Percentiles rank a stretch among this genome's conserved stretches.
Evolutionary conservation across 305 asterid genomes (phyloP).

Genomic region (Nicotiana rustica): DNA sequence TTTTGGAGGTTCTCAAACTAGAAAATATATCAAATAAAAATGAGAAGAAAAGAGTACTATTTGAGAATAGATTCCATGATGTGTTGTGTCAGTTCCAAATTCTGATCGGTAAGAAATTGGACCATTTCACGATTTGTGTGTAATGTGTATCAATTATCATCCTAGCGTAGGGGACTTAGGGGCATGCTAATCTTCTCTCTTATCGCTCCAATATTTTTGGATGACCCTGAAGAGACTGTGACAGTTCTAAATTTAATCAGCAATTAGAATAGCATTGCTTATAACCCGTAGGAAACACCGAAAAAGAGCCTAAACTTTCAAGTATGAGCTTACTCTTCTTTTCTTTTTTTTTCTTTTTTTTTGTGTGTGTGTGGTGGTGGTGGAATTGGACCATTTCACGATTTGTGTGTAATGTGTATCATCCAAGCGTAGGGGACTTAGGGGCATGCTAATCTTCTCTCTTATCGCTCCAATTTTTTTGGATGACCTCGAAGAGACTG

Average conservation of each 20-base stretch:
- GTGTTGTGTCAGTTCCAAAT: slow-evolving; percentile 1
- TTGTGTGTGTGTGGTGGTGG: too few relatives aligned
- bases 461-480: neutral
- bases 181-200: slow-evolving; percentile 3
- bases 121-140: neutral
- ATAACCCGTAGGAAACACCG: neutral
- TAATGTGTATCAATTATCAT: neutral
- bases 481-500: neutral
- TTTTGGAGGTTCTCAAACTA: slow-evolving; percentile 26
- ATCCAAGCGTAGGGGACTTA: slow-evolving; percentile 13
- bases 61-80: slow-evolving; percentile 18
- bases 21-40: slow-evolving; percentile 19
- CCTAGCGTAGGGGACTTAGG: slow-evolving; percentile 8
- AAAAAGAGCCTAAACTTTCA: slow-evolving; percentile 19
- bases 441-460: neutral
- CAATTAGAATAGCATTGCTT: slow-evolving; percentile 3
- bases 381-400: neutral
- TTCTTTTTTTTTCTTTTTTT: neutral
- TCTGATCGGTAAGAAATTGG: neutral
- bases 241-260: neutral
- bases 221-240: neutral
- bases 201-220: neutral
- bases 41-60: neutral
- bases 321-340: neutral
- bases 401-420: neutral